Evolutionary conservation across 2,329 filamentous ascomycete species (phyloP).

Genomic region (Apiospora arundinis): DNA sequence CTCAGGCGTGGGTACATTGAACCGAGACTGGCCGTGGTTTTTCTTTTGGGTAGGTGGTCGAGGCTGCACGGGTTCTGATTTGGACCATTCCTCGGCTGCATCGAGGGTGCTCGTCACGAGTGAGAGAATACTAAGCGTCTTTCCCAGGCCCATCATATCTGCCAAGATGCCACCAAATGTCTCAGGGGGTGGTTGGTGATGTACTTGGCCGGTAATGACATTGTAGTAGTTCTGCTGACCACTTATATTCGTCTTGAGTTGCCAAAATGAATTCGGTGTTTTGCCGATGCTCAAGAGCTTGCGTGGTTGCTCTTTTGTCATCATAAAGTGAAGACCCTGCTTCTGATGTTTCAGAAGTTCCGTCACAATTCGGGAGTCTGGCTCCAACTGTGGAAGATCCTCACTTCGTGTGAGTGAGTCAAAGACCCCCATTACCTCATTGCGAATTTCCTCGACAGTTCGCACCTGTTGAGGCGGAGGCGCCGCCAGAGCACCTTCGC

Average conservation of each 20-base stretch:
- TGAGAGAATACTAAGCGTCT: slow-evolving; percentile 84
- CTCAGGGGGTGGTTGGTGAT: slow-evolving; percentile 66
- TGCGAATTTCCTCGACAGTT: slow-evolving; percentile 84
- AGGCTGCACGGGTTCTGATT: slow-evolving; percentile 57
- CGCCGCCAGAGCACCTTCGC: slow-evolving; percentile 32
- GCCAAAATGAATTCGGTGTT: slow-evolving; percentile 79
- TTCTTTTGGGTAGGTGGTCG: slow-evolving; percentile 47
- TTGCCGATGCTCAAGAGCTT: slow-evolving; percentile 62
- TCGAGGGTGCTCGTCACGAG: slow-evolving; percentile 71
- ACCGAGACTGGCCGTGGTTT: slow-evolving; percentile 42
- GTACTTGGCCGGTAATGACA: slow-evolving; percentile 78
- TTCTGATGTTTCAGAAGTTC: slow-evolving; percentile 84
- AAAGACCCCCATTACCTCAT: slow-evolving; percentile 86
- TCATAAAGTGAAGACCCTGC: slow-evolving; percentile 89
- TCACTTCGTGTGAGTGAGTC: slow-evolving; percentile 81
- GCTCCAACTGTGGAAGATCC: slow-evolving; percentile 75
- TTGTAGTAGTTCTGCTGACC: slow-evolving; percentile 74
- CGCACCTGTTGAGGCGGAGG: slow-evolving; percentile 50
- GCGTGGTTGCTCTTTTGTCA: slow-evolving; percentile 73
- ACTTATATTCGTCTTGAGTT: slow-evolving; percentile 56
- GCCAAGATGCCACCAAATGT: slow-evolving; percentile 77
- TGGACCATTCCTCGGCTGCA: slow-evolving; percentile 68
- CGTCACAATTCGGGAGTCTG: slow-evolving; percentile 66
- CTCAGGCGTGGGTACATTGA: slow-evolving; percentile 49
- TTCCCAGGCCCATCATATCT: slow-evolving; percentile 90